Base-by-base conservation (phyloP, 129 eudicot genomes). In the Escallonia herrerae region DNA sequence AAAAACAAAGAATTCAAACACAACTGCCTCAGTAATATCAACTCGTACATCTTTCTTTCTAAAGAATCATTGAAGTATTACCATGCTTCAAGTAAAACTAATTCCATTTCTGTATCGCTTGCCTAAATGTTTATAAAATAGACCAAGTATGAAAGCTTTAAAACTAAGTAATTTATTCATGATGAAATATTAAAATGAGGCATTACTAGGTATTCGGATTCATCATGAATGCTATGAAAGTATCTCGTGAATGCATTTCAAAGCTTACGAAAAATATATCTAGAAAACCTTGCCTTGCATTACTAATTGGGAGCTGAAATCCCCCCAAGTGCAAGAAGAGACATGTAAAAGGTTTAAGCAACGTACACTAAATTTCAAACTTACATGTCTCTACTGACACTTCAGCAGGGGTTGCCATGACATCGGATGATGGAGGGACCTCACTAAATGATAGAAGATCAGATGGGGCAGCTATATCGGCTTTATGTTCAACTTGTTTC, bases 371-470 rank as follows among this genome's bases (percentile, higher is more conserved):
- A 50, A 49, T 22, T 22, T 22, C 42, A 40, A 64, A 82, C 96
- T 85, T 71, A 89, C 96, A 43, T 43, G 72, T 72, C 59, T 67
- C 80, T 59, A 49, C 42, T 8, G 70, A 69, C 46, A 5, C 67
- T 63, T 80, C 72, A 43, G 57, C 69, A 22, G 75, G 68, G 68
- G 51, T 54, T 66, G 55, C 82, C n/a, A 13, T 43, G 65, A 68
- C 56, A 64, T 48, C 46, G 12, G 84, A 66, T 50, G 68, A 68
- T 15, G 75, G 75, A 73, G 52, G 63, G 33, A 62, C 79, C 42
- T 76, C 77, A 6, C 66, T 70, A 41, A 74, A 52, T 42, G 80
- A 70, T 46, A 72, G 68, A 38, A 66, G 69, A 42, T 82, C 83
- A 50, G 80, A 52, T 50, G 60, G 51, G 64, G 14, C 40, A 67